Evolutionary conservation across 2,329 filamentous ascomycete genomes (phyloP), one percentile per base, ranked within the genome.

Genomic region (Tolypocladium sp.): DNA sequence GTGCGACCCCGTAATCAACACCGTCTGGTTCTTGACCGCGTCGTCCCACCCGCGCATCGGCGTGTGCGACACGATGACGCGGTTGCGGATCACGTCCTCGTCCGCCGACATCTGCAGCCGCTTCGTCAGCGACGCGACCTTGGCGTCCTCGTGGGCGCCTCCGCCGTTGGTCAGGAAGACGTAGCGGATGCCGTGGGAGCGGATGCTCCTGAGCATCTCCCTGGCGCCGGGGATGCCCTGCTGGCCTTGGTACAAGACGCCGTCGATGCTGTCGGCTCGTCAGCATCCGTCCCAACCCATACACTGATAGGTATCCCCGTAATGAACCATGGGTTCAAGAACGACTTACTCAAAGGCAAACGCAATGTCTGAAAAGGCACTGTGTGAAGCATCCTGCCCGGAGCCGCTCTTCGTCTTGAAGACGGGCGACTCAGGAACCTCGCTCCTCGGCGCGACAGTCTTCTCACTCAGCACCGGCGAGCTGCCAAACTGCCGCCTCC

Each of bases 111-210:
- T 61, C 4, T 68, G 64, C 2, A 76, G 66, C 5, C 73, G 66
- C 58, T 71, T 67, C 35, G 67, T 66, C 40, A 76, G 59, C 4
- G 73, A 74, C 1, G 66, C 67, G 13, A 64, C 71, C 59, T 75
- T 75, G 49, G 66, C 69, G 22, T 68, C 63, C 74, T 97, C 93
- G 63, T 86, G 84, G 69, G 89, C 91, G 60, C 94, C 94, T 49
- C 94, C 94, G 66, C 94, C 94, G 74, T 99, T 99, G 60, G 94
- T 99, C 63, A 99, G 81, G 40, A 99, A 84, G 67, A 99, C 93
- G 76, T 96, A 97, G 15, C 92, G 92, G 53, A 97, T 91, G 54
- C 83, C 80, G 68, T 92, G 82, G 54, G 81, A 75, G 65, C 92
- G 85, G 25, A 97, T 85, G 67, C 86, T 88, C 37, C 79, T 77